Base-by-base conservation (phyloP, 805 yeast genomes). In the Starmerella bacillaris region DNA sequence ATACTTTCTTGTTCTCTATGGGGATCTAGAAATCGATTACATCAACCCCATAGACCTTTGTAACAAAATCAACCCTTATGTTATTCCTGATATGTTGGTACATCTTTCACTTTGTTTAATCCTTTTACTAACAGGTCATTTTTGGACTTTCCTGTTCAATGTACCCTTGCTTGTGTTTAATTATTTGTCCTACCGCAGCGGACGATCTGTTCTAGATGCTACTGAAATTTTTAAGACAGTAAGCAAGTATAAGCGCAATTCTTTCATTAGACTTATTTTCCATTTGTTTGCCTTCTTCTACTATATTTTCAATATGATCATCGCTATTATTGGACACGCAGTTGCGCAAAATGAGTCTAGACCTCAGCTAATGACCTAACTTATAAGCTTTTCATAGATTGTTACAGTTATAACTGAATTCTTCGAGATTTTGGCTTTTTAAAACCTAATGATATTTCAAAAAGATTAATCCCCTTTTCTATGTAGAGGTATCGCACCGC, bases 31-130 rank as follows among this genome's bases (percentile, higher is more conserved):
- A 59, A 74, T 84, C 53, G 98, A 89, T 59, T 89, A 86, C 65
- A 84, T 86, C 62, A 89, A 86, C 58, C 96, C 96, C 36, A 82
- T 86, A 51, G 96, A 89, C 58, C 68, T 86, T 47, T 86, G 98
- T 64, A 79, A 79, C 63, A 80, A 78, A 52, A 70, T 89, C 52
- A 89, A 86, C 65, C 73, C 40, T 17, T 76, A 78, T 63, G 74
- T 86, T 49, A 64, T 78, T 27, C 95, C 95, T 33, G 95, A 89
- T 60, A 93, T 92, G 30, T 75, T 65, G 4, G 55, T 84, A 43
- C 94, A 89, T 47, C 51, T 49, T 16, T 61, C 76, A 44, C 54
- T 82, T 42, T 64, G 93, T 7, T 37, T 67, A 3, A 57, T 82
- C 45, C 72, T 86, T 57, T 64, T 86, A 46, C 50, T 89, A 41